Evolutionary conservation across 2,329 filamentous ascomycete species (phyloP).

Genomic region (Triangularia setosa): DNA sequence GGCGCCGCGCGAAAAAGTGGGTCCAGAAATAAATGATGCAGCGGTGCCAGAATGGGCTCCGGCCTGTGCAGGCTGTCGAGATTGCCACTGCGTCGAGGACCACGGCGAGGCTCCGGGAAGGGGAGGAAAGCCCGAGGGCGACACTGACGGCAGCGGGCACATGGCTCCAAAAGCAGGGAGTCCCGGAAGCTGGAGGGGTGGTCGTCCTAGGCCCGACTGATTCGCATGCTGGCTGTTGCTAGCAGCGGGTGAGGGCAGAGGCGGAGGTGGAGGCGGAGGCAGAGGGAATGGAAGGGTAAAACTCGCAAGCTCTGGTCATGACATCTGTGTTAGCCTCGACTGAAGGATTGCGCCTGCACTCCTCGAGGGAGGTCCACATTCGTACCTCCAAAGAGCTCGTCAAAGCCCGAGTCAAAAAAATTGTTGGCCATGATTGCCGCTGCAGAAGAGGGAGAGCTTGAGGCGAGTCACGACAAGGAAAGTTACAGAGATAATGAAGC

Average conservation of each 20-base stretch:
- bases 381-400: constrained; percentile 20
- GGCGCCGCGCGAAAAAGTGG: constrained; percentile 11
- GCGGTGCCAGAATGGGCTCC: background rate
- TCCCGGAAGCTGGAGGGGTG: background rate
- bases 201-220: background rate
- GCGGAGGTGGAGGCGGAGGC: background rate
- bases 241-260: background rate
- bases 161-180: background rate
- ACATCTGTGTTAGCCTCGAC: constrained; percentile 1
- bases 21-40: background rate
- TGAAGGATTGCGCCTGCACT: background rate
- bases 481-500: background rate
- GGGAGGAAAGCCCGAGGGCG: background rate
- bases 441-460: background rate
- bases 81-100: background rate
- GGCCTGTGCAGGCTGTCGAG: background rate
- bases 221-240: background rate
- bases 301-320: background rate
- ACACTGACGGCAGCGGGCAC: background rate
- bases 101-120: background rate
- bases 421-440: constrained; percentile 16
- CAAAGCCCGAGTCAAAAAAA: constrained; percentile 16
- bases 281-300: background rate
- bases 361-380: background rate
- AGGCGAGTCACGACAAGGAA: background rate